These are phyloP conservation scores for Hemileccinum impolitum DNA, from an alignment of 768 basidiomycete species.

Conservation along the genomic window DNA sequence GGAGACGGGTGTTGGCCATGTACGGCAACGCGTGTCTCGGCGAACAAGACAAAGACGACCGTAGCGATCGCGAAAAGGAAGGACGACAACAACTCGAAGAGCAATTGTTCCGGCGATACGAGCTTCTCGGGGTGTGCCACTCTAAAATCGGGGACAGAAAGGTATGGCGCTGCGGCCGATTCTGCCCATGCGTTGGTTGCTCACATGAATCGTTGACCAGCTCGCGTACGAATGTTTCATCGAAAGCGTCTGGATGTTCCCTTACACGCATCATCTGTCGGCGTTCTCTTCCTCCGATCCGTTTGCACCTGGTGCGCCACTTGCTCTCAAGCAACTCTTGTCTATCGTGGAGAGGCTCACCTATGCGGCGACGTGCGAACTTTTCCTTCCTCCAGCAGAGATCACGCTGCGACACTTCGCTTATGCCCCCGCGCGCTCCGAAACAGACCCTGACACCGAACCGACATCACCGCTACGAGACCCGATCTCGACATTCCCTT, in stretches of 20 bases:
- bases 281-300: slow-evolving; percentile 22
- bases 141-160: slow-evolving; percentile 73
- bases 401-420: slow-evolving; percentile 42
- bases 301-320: slow-evolving; percentile 37
- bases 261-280: slow-evolving; percentile 35
- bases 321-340: slow-evolving; percentile 52
- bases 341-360: slow-evolving; percentile 63
- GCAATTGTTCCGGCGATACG: slow-evolving; percentile 71
- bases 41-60: slow-evolving; percentile 11
- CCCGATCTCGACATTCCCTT: slow-evolving; percentile 15
- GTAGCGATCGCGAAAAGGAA: slow-evolving; percentile 33
- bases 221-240: slow-evolving; percentile 57
- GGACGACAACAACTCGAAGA: slow-evolving; percentile 59
- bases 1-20: slow-evolving; percentile 42
- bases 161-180: slow-evolving; percentile 40
- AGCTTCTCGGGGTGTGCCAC: slow-evolving; percentile 76
- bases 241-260: slow-evolving; percentile 51
- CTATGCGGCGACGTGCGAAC: slow-evolving; percentile 63
- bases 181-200: neutral
- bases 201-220: slow-evolving; percentile 32
- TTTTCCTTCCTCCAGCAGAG: slow-evolving; percentile 48
- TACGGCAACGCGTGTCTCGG: neutral
- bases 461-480: neutral
- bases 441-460: neutral
- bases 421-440: neutral